Evolutionary conservation across 2,329 filamentous ascomycete species (phyloP), one percentile per base, ranked within the genome.

Genomic region (Diaporthe destruens): DNA sequence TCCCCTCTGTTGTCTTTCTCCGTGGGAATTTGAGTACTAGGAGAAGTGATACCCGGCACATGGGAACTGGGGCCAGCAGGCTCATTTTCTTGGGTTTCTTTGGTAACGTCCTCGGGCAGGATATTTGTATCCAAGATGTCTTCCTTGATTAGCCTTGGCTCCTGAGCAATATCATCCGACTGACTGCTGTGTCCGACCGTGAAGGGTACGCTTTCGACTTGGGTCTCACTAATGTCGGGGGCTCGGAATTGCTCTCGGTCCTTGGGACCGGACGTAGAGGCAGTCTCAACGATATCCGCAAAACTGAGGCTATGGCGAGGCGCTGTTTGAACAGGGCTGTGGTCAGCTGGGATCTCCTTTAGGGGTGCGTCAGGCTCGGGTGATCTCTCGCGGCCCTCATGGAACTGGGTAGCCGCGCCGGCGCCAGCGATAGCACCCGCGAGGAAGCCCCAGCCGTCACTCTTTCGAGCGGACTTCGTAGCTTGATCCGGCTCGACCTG

Each of bases 371-470:
- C 63, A 14, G 23, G 44, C 42, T 70, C 44, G 23, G 25, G 14
- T 44, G 34, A 23, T 23, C 23, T 61, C 23, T 36, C 34, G 2
- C 29, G 55, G 29, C 36, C 39, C n/a, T 32, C 34, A 32, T 47
- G 20, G 5, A 61, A 1, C 34, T 44, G 25, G 7, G 57, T 29
- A 25, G 55, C 55, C 34, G 51, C 47, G n/a, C 68, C 44, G 8
- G 57, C 57, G 47, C 68, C 68, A 16, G 55, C 32, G 16, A 70
- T 70, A 44, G 55, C 68, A 61, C 68, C 55, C 18, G 68, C 68
- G 44, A 61, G 68, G 55, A 61, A 70, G 34, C 55, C 55, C 68
- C 68, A 70, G 8, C 68, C 68, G n/a, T 61, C 55, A 47, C 68
- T 70, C 55, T 44, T 70, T 42, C 68, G 49, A 57, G 16, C 20